Conservation (phyloP, 306 rosid species). For the Gynostemma pentaphyllum region DNA sequence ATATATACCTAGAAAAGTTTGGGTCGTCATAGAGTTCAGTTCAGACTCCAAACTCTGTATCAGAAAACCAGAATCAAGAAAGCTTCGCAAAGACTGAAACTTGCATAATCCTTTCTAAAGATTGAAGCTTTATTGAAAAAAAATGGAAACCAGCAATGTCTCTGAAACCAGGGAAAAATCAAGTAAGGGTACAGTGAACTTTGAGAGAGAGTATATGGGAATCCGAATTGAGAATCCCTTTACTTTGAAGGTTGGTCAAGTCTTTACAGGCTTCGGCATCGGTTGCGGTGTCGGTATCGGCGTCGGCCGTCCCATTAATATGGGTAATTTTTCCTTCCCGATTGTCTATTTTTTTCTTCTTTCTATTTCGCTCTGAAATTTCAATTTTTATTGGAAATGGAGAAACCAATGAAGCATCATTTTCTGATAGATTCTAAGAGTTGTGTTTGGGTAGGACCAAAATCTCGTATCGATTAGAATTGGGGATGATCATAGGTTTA, state of each 20-base stretch:
- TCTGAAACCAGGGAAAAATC: not conserved
- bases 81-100: not conserved
- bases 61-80: not conserved
- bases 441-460: too few species aligned
- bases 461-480: too few species aligned
- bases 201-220: constrained; percentile 20
- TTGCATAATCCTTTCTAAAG: not conserved
- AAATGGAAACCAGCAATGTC: constrained; percentile 42
- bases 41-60: not conserved
- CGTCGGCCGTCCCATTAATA: constrained; percentile 86
- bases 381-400: constrained; percentile 22
- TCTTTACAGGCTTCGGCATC: constrained; percentile 90
- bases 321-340: constrained; percentile 31
- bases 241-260: constrained; percentile 88
- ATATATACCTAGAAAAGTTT: too few species aligned
- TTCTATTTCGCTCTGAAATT: not conserved
- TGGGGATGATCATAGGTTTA: too few species aligned
- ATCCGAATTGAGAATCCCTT: constrained; percentile 73
- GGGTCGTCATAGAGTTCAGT: too few species aligned
- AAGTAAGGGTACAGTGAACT: constrained; percentile 10
- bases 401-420: constrained; percentile 15
- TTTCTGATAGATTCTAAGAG: too few species aligned
- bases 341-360: not conserved
- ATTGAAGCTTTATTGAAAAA: constrained; percentile 20
- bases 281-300: constrained; percentile 94